Evolutionary conservation across 148 eudicot genomes (phyloP).

Genomic region (Tetragonia tetragonoides): DNA sequence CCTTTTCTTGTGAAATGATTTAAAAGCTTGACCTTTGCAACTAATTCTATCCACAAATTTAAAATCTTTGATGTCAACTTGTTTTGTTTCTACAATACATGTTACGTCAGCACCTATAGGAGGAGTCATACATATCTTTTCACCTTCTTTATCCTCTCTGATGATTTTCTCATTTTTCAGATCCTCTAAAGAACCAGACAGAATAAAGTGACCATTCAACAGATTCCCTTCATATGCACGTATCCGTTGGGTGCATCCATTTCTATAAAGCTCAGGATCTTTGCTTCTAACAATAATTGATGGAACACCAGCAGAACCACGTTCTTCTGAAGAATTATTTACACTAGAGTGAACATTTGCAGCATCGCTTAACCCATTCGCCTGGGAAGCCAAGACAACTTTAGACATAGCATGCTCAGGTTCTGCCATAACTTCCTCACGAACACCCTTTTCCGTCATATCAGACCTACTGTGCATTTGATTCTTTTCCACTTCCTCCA

Average conservation of each 20-base stretch:
- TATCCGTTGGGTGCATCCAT: slow-evolving; percentile 78
- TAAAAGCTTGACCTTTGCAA: slow-evolving; percentile 16
- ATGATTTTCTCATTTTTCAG: slow-evolving; percentile 24
- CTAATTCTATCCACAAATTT: slow-evolving; percentile 8
- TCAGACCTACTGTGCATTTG: slow-evolving; percentile 21
- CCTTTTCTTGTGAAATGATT: slow-evolving; percentile 21
- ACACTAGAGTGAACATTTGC: slow-evolving; percentile 16
- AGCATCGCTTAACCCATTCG: slow-evolving; percentile 14
- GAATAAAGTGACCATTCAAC: slow-evolving; percentile 40
- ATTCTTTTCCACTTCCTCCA: slow-evolving; percentile 37
- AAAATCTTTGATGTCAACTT: slow-evolving; percentile 1
- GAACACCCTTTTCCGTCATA: not conserved
- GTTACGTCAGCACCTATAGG: slow-evolving; percentile 15
- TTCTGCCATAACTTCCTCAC: slow-evolving; percentile 4
- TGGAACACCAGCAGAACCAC: slow-evolving; percentile 34
- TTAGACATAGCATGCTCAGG: slow-evolving; percentile 12
- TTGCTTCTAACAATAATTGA: slow-evolving; percentile 60
- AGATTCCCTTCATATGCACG: slow-evolving; percentile 63
- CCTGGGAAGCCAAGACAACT: slow-evolving; percentile 18
- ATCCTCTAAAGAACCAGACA: slow-evolving; percentile 30
- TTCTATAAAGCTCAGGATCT: slow-evolving; percentile 53
- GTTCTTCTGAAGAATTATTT: slow-evolving; percentile 15
- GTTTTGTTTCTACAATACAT: slow-evolving; percentile 25
- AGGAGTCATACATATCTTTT: slow-evolving; percentile 20
- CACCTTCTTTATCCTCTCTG: slow-evolving; percentile 31